Evolutionary conservation across 257 asterid species (phyloP).

Genomic region (Petunia axillaris): DNA sequence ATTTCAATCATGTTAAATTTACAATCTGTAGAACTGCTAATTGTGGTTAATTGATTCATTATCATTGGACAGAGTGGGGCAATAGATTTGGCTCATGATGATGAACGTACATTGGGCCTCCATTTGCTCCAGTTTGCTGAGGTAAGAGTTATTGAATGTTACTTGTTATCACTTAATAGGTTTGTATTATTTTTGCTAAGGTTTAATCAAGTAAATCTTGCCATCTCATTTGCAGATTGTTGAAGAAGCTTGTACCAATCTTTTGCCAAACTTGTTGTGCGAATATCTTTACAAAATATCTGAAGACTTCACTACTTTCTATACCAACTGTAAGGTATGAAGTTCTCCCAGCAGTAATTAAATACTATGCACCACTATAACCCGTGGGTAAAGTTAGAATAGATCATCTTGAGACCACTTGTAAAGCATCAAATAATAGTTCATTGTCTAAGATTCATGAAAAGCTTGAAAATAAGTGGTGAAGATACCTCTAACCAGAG

Average conservation of each 20-base stretch:
- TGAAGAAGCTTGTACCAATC: constrained; percentile 75
- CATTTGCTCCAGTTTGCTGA: constrained; percentile 91
- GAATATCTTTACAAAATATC: constrained; percentile 87
- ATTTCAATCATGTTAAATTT: not conserved
- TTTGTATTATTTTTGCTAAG: not conserved
- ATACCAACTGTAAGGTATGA: constrained; percentile 87
- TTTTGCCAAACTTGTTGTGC: constrained; percentile 71
- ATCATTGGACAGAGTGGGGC: constrained; percentile 57
- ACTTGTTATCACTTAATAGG: not conserved
- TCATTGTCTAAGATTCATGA: constrained; percentile 14
- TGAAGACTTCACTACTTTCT: constrained; percentile 83
- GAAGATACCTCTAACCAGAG: not conserved
- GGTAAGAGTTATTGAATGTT: constrained; percentile 40
- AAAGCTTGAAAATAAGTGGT: not conserved
- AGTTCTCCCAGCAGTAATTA: not conserved
- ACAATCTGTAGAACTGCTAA: not conserved
- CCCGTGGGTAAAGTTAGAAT: not conserved
- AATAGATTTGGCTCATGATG: constrained; percentile 70
- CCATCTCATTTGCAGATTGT: constrained; percentile 54
- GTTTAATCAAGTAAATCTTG: not conserved
- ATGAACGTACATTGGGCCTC: constrained; percentile 79
- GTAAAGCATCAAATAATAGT: not conserved
- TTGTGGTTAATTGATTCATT: constrained; percentile 21
- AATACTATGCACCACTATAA: not conserved
- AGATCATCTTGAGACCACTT: not conserved